These are phyloP conservation scores for Eucalyptus microcorys DNA, from an alignment of 345 rosid species.

Conservation along the genomic window DNA sequence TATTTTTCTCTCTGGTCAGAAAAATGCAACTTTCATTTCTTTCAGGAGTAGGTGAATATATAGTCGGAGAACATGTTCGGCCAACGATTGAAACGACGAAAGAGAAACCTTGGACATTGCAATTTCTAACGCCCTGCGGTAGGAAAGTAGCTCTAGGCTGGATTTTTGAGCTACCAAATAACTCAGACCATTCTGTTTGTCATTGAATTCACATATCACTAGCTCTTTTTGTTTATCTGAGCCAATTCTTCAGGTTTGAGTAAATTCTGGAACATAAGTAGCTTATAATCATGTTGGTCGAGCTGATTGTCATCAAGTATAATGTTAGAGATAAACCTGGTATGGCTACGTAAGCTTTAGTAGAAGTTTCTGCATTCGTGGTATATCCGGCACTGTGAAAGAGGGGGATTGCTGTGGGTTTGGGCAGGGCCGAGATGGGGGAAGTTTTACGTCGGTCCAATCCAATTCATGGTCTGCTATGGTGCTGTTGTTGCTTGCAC, in stretches of 20 bases:
- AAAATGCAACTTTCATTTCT: neutral
- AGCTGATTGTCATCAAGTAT: neutral
- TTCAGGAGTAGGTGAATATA: neutral
- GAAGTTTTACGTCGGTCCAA: slow-evolving; percentile 68
- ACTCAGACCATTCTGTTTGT: neutral
- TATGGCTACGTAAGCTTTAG: neutral
- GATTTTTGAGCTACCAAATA: neutral
- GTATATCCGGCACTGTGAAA: neutral
- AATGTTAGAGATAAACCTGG: neutral
- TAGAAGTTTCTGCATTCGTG: neutral
- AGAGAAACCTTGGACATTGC: neutral
- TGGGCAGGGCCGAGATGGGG: slow-evolving; percentile 75
- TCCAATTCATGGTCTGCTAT: slow-evolving; percentile 42
- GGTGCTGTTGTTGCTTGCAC: slow-evolving; percentile 51
- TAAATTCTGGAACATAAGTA: neutral
- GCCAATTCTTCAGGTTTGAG: neutral
- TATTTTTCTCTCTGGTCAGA: neutral
- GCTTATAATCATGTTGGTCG: neutral
- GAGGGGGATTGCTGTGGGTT: neutral
- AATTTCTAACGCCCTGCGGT: neutral
- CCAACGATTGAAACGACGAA: neutral
- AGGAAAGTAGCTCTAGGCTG: neutral
- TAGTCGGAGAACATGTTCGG: neutral
- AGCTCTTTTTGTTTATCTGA: neutral
- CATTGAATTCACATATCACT: neutral